Conservation (phyloP, 169 alveolate species). For the Plasmodium billcollinsi region DNA sequence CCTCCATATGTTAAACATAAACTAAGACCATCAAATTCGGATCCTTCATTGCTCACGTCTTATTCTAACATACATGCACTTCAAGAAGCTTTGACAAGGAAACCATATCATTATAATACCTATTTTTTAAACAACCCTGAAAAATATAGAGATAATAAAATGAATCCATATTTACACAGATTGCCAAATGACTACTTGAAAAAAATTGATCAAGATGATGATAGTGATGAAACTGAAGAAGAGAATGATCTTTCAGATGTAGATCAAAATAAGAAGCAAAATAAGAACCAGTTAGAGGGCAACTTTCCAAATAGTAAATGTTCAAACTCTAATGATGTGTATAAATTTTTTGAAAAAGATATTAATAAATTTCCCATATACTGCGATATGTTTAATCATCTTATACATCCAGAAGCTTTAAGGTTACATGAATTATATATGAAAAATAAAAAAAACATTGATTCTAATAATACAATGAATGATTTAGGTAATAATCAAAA, state of each 20-base stretch:
- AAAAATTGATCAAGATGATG: constrained; percentile 31
- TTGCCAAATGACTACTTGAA: constrained; percentile 59
- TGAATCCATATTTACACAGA: constrained; percentile 24
- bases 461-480: constrained; percentile 2
- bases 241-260: not conserved
- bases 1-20: constrained; percentile 80
- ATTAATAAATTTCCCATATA: constrained; percentile 54
- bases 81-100: constrained; percentile 81
- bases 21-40: constrained; percentile 81
- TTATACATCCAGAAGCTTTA: constrained; percentile 68
- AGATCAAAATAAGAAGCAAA: not conserved
- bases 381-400: constrained; percentile 58
- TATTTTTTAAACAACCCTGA: constrained; percentile 68
- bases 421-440: constrained; percentile 25
- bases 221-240: not conserved
- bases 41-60: constrained; percentile 82
- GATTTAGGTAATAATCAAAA: constrained; percentile 35
- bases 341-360: constrained; percentile 23
- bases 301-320: not conserved
- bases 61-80: constrained; percentile 81
- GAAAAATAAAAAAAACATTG: constrained; percentile 25
- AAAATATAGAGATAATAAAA: constrained; percentile 44
- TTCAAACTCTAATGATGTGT: too few species aligned
- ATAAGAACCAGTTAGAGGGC: not conserved
- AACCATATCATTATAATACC: constrained; percentile 81